These are phyloP conservation scores for Colletotrichum eremochloae DNA, from an alignment of 2,329 filamentous ascomycete genomes.

Conservation along the genomic window DNA sequence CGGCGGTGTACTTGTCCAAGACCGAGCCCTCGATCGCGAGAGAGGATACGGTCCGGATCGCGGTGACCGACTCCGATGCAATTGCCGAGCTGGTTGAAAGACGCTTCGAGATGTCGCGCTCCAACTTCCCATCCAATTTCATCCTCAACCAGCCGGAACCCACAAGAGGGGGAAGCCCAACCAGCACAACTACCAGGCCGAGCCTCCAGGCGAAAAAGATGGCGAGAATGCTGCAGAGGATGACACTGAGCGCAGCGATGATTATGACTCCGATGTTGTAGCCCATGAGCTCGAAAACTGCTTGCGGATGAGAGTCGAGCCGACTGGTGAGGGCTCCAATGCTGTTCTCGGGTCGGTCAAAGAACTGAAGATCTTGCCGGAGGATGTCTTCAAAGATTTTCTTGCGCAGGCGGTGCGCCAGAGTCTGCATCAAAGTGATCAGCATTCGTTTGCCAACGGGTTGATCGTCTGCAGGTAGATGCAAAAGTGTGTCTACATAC, in stretches of 20 bases:
- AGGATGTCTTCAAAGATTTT: conserved; percentile 49
- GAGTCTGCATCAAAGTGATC: neutral
- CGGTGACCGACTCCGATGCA: conserved; percentile 60
- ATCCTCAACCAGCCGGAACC: conserved; percentile 57
- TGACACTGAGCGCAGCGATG: conserved; percentile 55
- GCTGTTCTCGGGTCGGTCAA: conserved; percentile 51
- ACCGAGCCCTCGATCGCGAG: conserved; percentile 52
- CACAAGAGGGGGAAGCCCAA: conserved; percentile 57
- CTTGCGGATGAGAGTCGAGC: conserved; percentile 45
- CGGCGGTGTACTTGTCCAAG: conserved; percentile 47
- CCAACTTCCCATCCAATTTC: conserved; percentile 57
- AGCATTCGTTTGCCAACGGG: conserved; percentile 19
- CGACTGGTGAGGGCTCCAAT: conserved; percentile 51
- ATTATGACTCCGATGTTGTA: conserved; percentile 58
- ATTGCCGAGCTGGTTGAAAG: conserved; percentile 58
- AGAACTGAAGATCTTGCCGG: conserved; percentile 58
- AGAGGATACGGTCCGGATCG: conserved; percentile 60
- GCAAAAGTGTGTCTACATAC: neutral
- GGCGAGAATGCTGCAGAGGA: conserved; percentile 55
- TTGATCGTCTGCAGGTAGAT: conserved; percentile 31
- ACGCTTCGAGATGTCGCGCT: conserved; percentile 51
- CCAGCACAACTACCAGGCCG: conserved; percentile 58
- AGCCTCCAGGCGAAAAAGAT: conserved; percentile 61
- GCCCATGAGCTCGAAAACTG: conserved; percentile 59
- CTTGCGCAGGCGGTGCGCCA: conserved; percentile 45